Conservation (phyloP, 208 protist genomes). For the Phytomonas sp. region DNA sequence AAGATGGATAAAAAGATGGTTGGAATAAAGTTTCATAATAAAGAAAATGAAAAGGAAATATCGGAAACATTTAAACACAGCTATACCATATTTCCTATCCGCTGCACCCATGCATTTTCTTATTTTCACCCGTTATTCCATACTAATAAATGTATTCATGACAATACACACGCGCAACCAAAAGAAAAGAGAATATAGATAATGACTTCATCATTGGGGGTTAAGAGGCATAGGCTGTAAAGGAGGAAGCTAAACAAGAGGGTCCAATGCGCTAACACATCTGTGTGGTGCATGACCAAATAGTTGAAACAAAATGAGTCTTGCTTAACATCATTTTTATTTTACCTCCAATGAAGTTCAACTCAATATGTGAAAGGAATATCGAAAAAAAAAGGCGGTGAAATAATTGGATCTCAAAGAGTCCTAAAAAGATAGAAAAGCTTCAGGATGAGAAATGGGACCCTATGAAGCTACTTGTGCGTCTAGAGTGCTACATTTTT, state of each 20-base stretch:
- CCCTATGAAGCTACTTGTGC: not conserved
- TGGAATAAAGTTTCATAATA: conserved; percentile 2
- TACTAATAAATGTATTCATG: not conserved
- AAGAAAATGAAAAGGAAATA: conserved; percentile 11
- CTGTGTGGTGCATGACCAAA: not conserved
- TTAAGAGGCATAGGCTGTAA: not conserved
- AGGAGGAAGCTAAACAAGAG: not conserved
- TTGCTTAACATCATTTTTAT: not conserved
- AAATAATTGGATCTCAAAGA: not conserved
- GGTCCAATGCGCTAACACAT: not conserved
- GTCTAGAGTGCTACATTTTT: not conserved
- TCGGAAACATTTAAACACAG: conserved; percentile 2
- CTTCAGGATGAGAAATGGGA: not conserved
- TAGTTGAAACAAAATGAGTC: not conserved
- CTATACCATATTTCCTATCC: conserved; percentile 3
- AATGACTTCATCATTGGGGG: not conserved
- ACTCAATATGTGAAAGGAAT: not conserved
- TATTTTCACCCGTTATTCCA: not conserved
- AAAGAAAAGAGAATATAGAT: not conserved
- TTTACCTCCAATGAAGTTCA: not conserved
- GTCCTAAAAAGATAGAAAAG: not conserved
- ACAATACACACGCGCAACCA: not conserved
- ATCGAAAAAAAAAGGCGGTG: not conserved
- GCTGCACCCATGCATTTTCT: conserved; percentile 1
- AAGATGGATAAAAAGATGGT: conserved; percentile 6